Evolutionary conservation across 2,329 filamentous ascomycete species (phyloP), one percentile per base, ranked within the genome.

Genomic region (Dactylonectria estremocensis): DNA sequence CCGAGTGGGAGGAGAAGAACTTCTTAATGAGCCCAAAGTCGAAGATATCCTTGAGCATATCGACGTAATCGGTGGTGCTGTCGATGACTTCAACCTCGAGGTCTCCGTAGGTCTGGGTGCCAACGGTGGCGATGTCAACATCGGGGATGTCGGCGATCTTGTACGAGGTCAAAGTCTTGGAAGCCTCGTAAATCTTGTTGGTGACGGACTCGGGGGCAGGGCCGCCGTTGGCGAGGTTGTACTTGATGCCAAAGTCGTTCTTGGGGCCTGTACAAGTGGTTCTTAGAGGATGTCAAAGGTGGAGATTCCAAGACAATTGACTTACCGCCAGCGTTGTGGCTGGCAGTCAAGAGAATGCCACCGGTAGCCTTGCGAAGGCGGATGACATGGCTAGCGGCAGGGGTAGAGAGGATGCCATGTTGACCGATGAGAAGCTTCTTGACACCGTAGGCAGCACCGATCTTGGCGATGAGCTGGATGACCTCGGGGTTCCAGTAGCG

Each of bases 171-270:
- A 99, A 88, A 71, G 88, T 91, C 88, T 98, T 98, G 76, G 95
- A 95, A 69, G 91, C 90, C 77, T 95, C 94, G 85, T 90, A 98
- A 82, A 99, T 98, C 87, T 97, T 97, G 90, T 99, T 97, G 74
- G 96, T 99, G 73, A 99, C 94, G 61, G 93, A 92, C 83, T 99
- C 96, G 66, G 96, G 96, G 64, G 96, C 96, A 49, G 96, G 96
- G 64, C 95, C 96, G 77, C 96, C 96, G 79, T 99, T 98, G 81
- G 94, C 88, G 67, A 99, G 88, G 88, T 99, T 99, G 90, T 99
- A 99, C 87, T 99, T 99, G 91, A 99, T 99, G 76, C 96, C 96
- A 77, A 99, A 99, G 84, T 99, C 96, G 81, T 96, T 93, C 76
- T 90, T 92, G 69, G 96, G 96, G 58, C 95, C 94, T 97, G 75